Evolutionary conservation across 2,329 filamentous ascomycete species (phyloP).

Genomic region (Ceratocystis eucalypticola): DNA sequence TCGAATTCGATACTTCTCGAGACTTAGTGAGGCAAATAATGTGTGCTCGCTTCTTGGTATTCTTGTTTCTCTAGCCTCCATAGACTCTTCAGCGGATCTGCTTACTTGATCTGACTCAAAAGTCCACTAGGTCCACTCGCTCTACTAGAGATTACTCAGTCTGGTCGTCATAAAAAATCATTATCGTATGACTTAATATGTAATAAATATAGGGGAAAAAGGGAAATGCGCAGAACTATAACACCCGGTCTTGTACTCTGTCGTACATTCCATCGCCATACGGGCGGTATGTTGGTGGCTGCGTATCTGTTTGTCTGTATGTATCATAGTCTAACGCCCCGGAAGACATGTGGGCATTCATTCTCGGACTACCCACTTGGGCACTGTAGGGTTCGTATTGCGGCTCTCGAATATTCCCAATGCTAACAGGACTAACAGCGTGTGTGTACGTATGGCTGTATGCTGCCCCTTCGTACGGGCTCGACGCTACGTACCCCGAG

Average conservation of each 20-base stretch:
- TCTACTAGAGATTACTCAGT: too few relatives aligned
- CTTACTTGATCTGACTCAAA: too few relatives aligned
- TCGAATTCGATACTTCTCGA: not conserved
- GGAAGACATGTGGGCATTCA: slow-evolving; percentile 22
- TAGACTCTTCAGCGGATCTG: too few relatives aligned
- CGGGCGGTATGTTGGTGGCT: slow-evolving; percentile 21
- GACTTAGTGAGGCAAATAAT: too few relatives aligned
- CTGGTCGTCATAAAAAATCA: not conserved
- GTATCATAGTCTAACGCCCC: slow-evolving; percentile 23
- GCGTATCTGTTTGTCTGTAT: slow-evolving; percentile 15
- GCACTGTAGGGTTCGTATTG: slow-evolving; percentile 18
- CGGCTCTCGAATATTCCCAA: not conserved
- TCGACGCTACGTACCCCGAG: not conserved
- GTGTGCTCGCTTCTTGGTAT: too few relatives aligned
- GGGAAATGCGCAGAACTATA: not conserved
- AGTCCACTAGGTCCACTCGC: too few relatives aligned
- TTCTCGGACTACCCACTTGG: slow-evolving; percentile 22
- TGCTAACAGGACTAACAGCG: not conserved
- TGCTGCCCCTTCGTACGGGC: not conserved
- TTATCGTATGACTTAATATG: not conserved
- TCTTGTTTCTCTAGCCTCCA: too few relatives aligned
- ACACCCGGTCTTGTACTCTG: slow-evolving; percentile 16
- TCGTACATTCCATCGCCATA: slow-evolving; percentile 31
- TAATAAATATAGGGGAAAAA: not conserved
- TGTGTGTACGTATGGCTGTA: not conserved